Evolutionary conservation across 805 yeast genomes (phyloP).

Genomic region (Torulaspora franciscae): DNA sequence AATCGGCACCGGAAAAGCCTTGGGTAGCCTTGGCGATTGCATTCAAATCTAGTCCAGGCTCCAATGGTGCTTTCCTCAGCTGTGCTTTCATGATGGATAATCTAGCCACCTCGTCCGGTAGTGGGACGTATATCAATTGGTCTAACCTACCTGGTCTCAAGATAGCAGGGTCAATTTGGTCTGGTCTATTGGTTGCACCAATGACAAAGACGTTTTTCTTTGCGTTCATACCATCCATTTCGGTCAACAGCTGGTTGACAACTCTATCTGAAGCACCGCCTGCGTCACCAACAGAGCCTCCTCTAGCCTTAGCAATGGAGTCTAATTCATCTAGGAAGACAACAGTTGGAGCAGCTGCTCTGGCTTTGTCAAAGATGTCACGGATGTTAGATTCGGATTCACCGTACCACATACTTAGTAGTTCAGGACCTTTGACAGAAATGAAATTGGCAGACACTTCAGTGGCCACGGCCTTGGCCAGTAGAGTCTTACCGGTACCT

Average conservation of each 20-base stretch:
- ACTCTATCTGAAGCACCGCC: conserved; percentile 97
- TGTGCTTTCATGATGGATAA: conserved; percentile 90
- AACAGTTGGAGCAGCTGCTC: conserved; percentile 99
- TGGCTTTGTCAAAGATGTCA: conserved; percentile 95
- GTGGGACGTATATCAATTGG: conserved; percentile 96
- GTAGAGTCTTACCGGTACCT: conserved; percentile 98
- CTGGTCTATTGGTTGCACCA: conserved; percentile 99
- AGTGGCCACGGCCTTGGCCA: conserved; percentile 98
- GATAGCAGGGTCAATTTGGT: conserved; percentile 97
- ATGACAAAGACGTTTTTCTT: conserved; percentile 97
- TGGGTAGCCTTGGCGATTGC: conserved; percentile 92
- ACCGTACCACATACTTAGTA: conserved; percentile 98
- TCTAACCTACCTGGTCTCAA: conserved; percentile 99
- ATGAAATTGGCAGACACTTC: conserved; percentile 98
- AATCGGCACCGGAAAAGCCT: conserved; percentile 99
- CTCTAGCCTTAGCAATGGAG: conserved; percentile 96
- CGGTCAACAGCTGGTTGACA: conserved; percentile 90
- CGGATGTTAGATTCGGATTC: conserved; percentile 96
- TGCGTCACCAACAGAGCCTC: conserved; percentile 85
- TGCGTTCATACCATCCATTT: conserved; percentile 99
- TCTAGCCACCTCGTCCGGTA: conserved; percentile 95
- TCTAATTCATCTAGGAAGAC: conserved; percentile 97
- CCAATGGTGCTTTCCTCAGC: conserved; percentile 96
- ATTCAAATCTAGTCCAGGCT: conserved; percentile 85
- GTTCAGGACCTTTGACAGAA: conserved; percentile 86